Conservation (phyloP, 1,139 yeast species). For the Debaryomyces subglobosus region DNA sequence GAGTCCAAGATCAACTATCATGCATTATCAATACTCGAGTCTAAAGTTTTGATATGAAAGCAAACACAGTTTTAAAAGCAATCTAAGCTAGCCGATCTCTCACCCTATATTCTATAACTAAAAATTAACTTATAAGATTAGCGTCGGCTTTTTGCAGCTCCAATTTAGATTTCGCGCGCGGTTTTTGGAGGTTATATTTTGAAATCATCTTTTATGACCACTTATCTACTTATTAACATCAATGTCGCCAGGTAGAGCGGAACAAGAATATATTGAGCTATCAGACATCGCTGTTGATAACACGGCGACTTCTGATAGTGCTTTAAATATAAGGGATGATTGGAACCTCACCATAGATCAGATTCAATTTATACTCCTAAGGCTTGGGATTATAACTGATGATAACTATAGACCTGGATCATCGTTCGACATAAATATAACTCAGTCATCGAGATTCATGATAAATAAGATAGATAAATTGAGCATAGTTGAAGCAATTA, state of each 20-base stretch:
- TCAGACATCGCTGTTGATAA: not conserved
- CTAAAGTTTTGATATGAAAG: too few species aligned
- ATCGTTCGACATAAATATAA: slow-evolving; percentile 18
- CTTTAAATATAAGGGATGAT: not conserved
- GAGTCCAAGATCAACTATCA: too few species aligned
- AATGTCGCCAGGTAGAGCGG: not conserved
- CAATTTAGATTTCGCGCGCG: not conserved
- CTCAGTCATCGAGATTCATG: slow-evolving; percentile 32
- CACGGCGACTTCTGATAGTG: not conserved
- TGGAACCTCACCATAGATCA: slow-evolving; percentile 25
- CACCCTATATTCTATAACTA: too few species aligned
- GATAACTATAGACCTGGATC: slow-evolving; percentile 21
- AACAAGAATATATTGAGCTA: slow-evolving; percentile 5
- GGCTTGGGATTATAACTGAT: slow-evolving; percentile 36
- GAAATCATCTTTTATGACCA: not conserved
- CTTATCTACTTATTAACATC: not conserved
- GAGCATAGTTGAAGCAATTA: slow-evolving; percentile 28
- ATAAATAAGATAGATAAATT: slow-evolving; percentile 30
- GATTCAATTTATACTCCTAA: slow-evolving; percentile 28
- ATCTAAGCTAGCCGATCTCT: too few species aligned
- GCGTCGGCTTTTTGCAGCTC: not conserved
- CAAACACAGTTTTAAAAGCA: too few species aligned
- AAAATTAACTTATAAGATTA: too few species aligned
- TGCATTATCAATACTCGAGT: not conserved
- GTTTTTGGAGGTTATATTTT: not conserved